phyloP scores from a whole-genome alignment of 2,329 filamentous ascomycete genomes.

The Paraconiothyrium sp. region DNA sequence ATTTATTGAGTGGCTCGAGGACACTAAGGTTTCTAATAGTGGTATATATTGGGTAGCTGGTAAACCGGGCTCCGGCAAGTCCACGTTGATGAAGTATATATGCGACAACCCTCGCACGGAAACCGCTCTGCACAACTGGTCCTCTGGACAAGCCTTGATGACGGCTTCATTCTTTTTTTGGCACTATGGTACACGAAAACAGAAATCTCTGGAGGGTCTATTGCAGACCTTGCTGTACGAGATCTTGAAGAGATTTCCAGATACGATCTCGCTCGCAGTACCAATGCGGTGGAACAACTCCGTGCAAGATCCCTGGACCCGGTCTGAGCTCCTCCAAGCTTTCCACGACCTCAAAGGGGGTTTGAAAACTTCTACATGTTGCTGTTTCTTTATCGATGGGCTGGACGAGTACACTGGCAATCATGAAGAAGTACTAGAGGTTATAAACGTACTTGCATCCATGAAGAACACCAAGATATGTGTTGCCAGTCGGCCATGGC shows the following conservation, averaged over 20 bases:
- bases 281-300: background rate
- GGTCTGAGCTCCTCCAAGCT: background rate
- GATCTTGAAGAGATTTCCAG: constrained; percentile 18
- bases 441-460: constrained; percentile 15
- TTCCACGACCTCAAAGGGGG: background rate
- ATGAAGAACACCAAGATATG: constrained; percentile 28
- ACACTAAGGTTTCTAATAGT: background rate
- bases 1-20: background rate
- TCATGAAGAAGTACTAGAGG: constrained; percentile 23
- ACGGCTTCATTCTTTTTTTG: constrained; percentile 8
- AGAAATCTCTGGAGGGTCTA: constrained; percentile 30
- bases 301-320: background rate
- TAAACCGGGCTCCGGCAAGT: background rate
- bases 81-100: background rate
- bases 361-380: constrained; percentile 13
- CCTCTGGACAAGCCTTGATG: background rate
- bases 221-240: constrained; percentile 33
- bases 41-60: background rate
- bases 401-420: constrained; percentile 28
- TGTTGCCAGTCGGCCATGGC: constrained; percentile 25
- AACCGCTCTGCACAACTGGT: background rate
- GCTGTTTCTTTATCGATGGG: constrained; percentile 32
- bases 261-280: constrained; percentile 4
- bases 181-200: constrained; percentile 26
- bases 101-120: background rate